Conservation (phyloP, 1,284 basidiomycete species). For the Stygiomarasmius scandens region DNA sequence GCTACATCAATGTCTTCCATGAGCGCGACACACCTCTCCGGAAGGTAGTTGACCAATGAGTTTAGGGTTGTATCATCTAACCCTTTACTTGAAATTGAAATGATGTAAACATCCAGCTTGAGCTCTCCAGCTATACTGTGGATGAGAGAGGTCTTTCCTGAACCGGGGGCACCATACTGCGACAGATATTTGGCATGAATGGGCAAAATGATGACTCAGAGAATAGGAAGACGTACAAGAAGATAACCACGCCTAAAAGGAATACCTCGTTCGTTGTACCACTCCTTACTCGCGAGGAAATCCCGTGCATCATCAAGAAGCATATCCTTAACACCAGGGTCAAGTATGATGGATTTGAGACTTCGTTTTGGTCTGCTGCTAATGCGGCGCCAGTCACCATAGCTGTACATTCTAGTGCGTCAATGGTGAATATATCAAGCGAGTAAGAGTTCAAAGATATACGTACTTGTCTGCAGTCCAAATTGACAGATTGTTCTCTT, state of each 20-base stretch:
- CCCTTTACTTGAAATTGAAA: constrained; percentile 71
- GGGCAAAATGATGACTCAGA: background rate
- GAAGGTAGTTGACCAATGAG: constrained; percentile 65
- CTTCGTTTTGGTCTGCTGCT: constrained; percentile 65
- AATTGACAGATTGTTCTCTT: constrained; percentile 57
- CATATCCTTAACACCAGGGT: constrained; percentile 64
- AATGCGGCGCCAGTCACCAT: constrained; percentile 55
- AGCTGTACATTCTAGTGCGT: too few relatives aligned
- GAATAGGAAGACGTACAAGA: constrained; percentile 41
- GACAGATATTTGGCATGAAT: background rate
- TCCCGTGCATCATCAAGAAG: constrained; percentile 68
- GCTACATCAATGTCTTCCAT: constrained; percentile 85
- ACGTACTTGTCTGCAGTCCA: constrained; percentile 62
- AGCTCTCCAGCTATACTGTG: constrained; percentile 79
- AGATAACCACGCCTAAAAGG: constrained; percentile 76
- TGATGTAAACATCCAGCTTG: constrained; percentile 71
- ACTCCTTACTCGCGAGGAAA: constrained; percentile 64
- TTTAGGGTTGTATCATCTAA: constrained; percentile 68
- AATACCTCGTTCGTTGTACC: constrained; percentile 73
- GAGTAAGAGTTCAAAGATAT: background rate
- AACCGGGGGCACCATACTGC: constrained; percentile 72
- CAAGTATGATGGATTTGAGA: constrained; percentile 66
- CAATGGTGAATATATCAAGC: too few relatives aligned
- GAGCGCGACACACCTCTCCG: constrained; percentile 70
- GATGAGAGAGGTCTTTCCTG: constrained; percentile 78